phyloP scores from a whole-genome alignment of 2,329 filamentous ascomycete species.

The Colletotrichum phormii region DNA sequence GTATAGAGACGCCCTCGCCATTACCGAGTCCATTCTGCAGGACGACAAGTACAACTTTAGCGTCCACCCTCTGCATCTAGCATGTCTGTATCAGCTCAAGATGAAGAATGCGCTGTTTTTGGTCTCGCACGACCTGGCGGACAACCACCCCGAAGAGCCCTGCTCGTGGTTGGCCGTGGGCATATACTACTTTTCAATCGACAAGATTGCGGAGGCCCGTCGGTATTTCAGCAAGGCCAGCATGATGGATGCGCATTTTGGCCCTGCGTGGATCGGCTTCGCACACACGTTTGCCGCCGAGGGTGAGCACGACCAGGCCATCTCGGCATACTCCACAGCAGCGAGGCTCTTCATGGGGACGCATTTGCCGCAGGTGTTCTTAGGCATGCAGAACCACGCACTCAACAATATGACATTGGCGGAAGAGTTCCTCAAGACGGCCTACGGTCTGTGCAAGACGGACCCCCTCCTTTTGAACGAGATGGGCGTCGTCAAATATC shows the following conservation, averaged over 20 bases:
- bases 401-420: conserved; percentile 95
- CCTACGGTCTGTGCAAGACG: conserved; percentile 83
- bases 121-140: conserved; percentile 90
- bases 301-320: conserved; percentile 97
- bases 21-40: conserved; percentile 86
- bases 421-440: conserved; percentile 92
- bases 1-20: conserved; percentile 85
- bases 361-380: conserved; percentile 92
- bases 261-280: conserved; percentile 98
- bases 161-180: conserved; percentile 95
- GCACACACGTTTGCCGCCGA: conserved; percentile 98
- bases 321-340: conserved; percentile 96
- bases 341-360: conserved; percentile 96
- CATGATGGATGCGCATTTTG: conserved; percentile 97
- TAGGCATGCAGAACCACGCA: conserved; percentile 98
- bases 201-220: conserved; percentile 90
- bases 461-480: conserved; percentile 95
- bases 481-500: conserved; percentile 94
- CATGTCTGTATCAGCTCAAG: conserved; percentile 88
- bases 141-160: conserved; percentile 90
- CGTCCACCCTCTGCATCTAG: conserved; percentile 90
- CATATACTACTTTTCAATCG: conserved; percentile 91
- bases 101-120: conserved; percentile 92
- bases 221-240: conserved; percentile 98
- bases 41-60: conserved; percentile 90